Conservation (phyloP, 2,329 filamentous ascomycete species). For the Thielaviopsis punctulata region DNA sequence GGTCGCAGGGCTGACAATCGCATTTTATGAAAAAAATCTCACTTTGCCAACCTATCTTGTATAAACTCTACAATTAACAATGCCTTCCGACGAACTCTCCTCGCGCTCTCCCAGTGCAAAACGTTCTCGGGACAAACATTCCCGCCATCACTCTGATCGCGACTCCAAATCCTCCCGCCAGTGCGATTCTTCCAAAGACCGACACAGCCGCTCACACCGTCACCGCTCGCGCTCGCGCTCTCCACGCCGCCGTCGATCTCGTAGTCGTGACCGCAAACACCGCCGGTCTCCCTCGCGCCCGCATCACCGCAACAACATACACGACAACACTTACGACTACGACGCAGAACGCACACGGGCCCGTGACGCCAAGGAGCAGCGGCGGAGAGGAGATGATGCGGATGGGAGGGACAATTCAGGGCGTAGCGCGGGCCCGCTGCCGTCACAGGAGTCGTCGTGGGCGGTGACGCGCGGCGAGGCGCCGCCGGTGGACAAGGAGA, state of each 20-base stretch:
- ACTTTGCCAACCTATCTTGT: background rate
- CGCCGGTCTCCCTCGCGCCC: background rate
- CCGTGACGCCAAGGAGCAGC: background rate
- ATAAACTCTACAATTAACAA: background rate
- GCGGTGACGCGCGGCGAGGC: conserved; percentile 34
- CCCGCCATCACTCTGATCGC: background rate
- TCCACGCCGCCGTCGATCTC: background rate
- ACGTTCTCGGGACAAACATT: background rate
- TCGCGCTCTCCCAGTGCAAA: background rate
- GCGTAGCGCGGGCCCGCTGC: conserved; percentile 30
- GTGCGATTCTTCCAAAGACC: background rate
- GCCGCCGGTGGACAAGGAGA: conserved; percentile 47
- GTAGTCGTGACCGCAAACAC: background rate
- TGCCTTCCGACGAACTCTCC: background rate
- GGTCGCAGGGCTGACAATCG: no score
- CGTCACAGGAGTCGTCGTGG: conserved; percentile 43
- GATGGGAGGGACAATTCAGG: background rate
- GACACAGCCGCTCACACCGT: background rate
- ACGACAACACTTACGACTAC: background rate
- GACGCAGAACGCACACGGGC: background rate
- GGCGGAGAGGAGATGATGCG: background rate
- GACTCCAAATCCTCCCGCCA: background rate
- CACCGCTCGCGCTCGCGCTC: background rate
- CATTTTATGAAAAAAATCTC: no score
- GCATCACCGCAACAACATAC: background rate